phyloP scores from a whole-genome alignment of 192 early-diverging fungal genomes.

The Podila verticillata region DNA sequence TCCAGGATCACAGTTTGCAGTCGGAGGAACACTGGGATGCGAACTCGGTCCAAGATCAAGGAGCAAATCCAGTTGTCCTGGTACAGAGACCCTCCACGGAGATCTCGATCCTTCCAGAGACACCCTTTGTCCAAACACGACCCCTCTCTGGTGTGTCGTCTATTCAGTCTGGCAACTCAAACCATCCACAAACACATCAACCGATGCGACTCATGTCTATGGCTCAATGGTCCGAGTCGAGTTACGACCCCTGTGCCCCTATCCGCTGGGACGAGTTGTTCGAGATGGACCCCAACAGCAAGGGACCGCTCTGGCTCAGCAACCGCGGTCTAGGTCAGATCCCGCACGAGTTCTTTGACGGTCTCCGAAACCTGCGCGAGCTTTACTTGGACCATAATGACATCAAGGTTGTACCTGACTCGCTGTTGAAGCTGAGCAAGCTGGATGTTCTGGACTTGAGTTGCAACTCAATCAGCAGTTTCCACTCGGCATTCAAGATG shows the following conservation, averaged over 20 bases:
- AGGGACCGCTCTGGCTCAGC: constrained; percentile 50
- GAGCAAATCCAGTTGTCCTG: constrained; percentile 11
- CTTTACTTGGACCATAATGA: constrained; percentile 57
- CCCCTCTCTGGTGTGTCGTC: constrained; percentile 25
- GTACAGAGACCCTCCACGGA: constrained; percentile 35
- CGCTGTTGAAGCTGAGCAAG: constrained; percentile 51
- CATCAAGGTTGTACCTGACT: constrained; percentile 56
- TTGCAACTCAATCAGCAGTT: constrained; percentile 55
- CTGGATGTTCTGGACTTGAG: constrained; percentile 57
- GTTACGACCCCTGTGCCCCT: constrained; percentile 44
- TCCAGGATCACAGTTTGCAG: constrained; percentile 17
- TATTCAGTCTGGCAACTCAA: constrained; percentile 4
- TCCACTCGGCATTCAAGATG: constrained; percentile 54
- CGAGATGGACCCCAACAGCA: constrained; percentile 51
- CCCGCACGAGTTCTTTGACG: constrained; percentile 56
- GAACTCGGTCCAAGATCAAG: background rate
- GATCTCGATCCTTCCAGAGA: constrained; percentile 29
- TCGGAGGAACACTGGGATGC: constrained; percentile 27
- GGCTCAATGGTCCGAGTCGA: constrained; percentile 43
- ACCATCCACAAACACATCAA: background rate
- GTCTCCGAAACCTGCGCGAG: constrained; percentile 50
- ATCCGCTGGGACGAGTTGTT: constrained; percentile 50
- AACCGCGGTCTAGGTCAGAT: constrained; percentile 41
- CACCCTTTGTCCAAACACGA: constrained; percentile 16
- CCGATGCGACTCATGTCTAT: constrained; percentile 10